Evolutionary conservation across 257 asterid species (phyloP).

Genomic region (Mentha longifolia): DNA sequence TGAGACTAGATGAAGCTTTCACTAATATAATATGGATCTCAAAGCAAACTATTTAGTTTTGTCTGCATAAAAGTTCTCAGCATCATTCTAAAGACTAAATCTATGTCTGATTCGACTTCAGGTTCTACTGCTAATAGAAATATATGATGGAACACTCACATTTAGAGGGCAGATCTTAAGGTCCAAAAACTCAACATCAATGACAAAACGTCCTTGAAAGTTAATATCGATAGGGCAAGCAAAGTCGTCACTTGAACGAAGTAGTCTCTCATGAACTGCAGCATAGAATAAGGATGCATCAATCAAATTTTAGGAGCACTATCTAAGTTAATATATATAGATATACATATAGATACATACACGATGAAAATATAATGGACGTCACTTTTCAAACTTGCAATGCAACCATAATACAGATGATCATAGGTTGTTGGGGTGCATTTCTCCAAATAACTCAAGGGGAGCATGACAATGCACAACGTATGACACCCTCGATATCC

Average conservation of each 20-base stretch:
- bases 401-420: neutral
- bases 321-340: neutral
- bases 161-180: constrained; percentile 70
- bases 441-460: neutral
- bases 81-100: neutral
- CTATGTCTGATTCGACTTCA: neutral
- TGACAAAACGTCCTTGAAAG: constrained; percentile 70
- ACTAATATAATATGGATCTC: constrained; percentile 6
- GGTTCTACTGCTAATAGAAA: neutral
- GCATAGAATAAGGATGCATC: constrained; percentile 34
- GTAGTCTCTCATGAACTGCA: constrained; percentile 88
- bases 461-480: neutral
- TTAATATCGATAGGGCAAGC: constrained; percentile 77
- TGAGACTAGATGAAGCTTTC: constrained; percentile 14
- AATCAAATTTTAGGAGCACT: neutral
- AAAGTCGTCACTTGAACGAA: constrained; percentile 87
- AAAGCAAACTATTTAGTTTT: neutral
- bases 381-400: neutral
- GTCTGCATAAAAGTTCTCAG: constrained; percentile 46
- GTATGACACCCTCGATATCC: neutral
- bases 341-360: too few species aligned
- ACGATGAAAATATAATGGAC: neutral
- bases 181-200: constrained; percentile 94
- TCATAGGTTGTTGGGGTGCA: constrained; percentile 16
- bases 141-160: constrained; percentile 50